Conservation (phyloP, 2,329 filamentous ascomycete species). For the Aspergillus niger region DNA sequence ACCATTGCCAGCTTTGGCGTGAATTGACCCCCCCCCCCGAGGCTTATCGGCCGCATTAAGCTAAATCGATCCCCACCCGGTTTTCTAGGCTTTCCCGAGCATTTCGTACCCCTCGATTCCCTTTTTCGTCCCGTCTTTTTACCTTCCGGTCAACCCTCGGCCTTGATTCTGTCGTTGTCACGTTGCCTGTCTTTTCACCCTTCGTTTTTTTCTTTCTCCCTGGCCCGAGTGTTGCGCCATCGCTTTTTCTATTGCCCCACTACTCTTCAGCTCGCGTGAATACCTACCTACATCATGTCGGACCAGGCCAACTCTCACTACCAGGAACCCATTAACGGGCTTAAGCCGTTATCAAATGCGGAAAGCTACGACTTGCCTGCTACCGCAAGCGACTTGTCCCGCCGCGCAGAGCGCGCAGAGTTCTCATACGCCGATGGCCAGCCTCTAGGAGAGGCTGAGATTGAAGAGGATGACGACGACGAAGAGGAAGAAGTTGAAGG, state of each 20-base stretch:
- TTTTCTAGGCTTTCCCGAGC: constrained; percentile 14
- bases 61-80: constrained; percentile 16
- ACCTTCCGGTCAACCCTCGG: constrained; percentile 6
- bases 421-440: constrained; percentile 34
- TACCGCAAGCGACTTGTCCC: constrained; percentile 32
- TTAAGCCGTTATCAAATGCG: constrained; percentile 36
- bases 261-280: background rate
- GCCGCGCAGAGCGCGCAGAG: constrained; percentile 30
- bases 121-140: constrained; percentile 2
- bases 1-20: too few species aligned
- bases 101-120: constrained; percentile 11
- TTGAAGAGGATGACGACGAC: constrained; percentile 25
- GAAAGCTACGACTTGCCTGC: constrained; percentile 32
- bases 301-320: constrained; percentile 29
- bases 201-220: constrained; percentile 4
- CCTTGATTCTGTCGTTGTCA: constrained; percentile 8
- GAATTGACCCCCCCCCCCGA: background rate
- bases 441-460: constrained; percentile 28
- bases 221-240: constrained; percentile 4
- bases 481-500: constrained; percentile 42
- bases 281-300: constrained; percentile 28
- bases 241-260: constrained; percentile 3
- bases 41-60: constrained; percentile 20
- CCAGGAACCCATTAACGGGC: constrained; percentile 33
- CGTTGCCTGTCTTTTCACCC: background rate